Evolutionary conservation across 306 rosid species (phyloP), one percentile per base, ranked within the genome.

Genomic region (Cucurbita maxima): DNA sequence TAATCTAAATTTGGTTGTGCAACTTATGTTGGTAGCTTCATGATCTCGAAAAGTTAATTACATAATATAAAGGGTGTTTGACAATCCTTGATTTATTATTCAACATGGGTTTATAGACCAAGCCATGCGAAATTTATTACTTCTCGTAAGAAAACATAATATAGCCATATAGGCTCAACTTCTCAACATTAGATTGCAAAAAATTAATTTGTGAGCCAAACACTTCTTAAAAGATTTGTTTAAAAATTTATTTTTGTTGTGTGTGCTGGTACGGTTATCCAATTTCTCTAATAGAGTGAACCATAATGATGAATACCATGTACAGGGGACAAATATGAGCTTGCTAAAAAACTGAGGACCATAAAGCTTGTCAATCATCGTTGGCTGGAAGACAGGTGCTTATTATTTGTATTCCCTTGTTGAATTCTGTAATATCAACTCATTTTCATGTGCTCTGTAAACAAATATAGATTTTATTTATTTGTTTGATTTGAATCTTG

Each of bases 361-460:
- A 88, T 92, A 81, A 92, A 88, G 90, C 86, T 92, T 77, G 88
- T 92, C 62, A 90, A 87, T 77, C 98, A 92, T 81, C 88, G 85
- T 43, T 92, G 98, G 98, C 76, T 92, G 85, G 98, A 92, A 83
- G 92, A 92, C 83, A 85, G 96, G 98, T 86, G 79, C 40, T 82
- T 77, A 69, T 41, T 50, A 30, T 44, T 60, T 40, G 74, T 63
- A 71, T 58, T 48, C 25, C 47, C 18, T 50, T 57, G 14, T 76
- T 19, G 43, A 73, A 64, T 43, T 55, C 36, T 30, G 40, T 66
- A 66, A 14, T 13, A 56, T 54, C 12, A 41, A 57, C 20, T 56
- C 20, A 50, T 34, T 60, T 74, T 59, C 48, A 75, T 58, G 45
- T 3, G 62, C 56, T 58, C 51, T 37, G 52, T 10, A 14, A 41